Evolutionary conservation across 2,329 filamentous ascomycete genomes (phyloP).

Genomic region (Neoarthrinium moseri): DNA sequence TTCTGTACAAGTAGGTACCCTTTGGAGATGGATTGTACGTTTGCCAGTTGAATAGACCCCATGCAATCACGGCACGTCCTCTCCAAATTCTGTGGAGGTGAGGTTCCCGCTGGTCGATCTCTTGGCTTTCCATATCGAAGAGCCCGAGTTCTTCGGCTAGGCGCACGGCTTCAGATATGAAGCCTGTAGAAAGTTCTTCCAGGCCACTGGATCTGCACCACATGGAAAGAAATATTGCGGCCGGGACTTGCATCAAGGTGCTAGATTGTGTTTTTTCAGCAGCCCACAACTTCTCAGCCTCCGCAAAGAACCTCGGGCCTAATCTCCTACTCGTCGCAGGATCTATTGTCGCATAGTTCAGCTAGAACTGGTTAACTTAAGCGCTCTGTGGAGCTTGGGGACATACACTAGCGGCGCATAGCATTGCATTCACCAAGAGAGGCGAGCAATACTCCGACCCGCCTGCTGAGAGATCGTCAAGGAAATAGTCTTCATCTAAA

Average conservation of each 20-base stretch:
- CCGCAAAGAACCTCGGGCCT: slow-evolving; percentile 1
- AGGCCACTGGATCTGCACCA: slow-evolving; percentile 5
- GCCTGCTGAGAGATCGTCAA: background rate
- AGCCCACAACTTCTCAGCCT: background rate
- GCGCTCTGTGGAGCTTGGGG: no score
- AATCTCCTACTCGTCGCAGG: background rate
- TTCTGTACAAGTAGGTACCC: background rate
- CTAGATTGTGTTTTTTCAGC: background rate
- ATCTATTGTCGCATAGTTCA: slow-evolving; percentile 6
- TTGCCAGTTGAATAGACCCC: slow-evolving; percentile 7
- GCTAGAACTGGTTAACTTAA: background rate
- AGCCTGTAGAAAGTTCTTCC: background rate
- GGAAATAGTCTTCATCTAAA: slow-evolving; percentile 4
- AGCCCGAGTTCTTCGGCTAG: slow-evolving; percentile 1
- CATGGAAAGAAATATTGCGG: slow-evolving; percentile 1
- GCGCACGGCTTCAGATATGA: background rate
- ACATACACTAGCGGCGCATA: slow-evolving; percentile 4
- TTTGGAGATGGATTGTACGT: background rate
- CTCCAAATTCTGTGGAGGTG: background rate
- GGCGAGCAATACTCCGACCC: slow-evolving; percentile 2
- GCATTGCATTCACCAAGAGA: slow-evolving; percentile 4
- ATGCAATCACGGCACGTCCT: slow-evolving; percentile 3
- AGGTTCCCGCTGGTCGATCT: background rate
- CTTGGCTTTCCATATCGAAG: background rate
- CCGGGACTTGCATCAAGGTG: background rate